Evolutionary conservation across 2,329 filamentous ascomycete species (phyloP).

Genomic region (Pseudopithomyces maydicus): DNA sequence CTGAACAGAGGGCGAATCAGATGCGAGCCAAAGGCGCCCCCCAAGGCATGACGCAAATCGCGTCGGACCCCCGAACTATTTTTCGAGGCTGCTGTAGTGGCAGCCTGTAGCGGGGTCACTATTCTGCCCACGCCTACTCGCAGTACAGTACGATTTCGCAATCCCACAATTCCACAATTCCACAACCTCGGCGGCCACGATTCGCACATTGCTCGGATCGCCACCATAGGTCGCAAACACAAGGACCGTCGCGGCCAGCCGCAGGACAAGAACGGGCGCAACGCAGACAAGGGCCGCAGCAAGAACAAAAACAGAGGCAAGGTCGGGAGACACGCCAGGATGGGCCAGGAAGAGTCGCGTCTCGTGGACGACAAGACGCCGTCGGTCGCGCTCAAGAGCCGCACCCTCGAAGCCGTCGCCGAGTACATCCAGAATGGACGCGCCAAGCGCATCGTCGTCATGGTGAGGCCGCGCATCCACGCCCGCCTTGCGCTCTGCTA

Average conservation of each 20-base stretch:
- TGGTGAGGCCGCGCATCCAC: conserved; percentile 56
- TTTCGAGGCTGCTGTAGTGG: neutral
- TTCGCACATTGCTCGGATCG: neutral
- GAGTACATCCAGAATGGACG: conserved; percentile 74
- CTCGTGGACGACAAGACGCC: conserved; percentile 69
- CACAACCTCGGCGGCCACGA: neutral
- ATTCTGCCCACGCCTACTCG: too few species aligned
- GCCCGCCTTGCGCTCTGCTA: neutral
- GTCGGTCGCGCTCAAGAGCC: conserved; percentile 68
- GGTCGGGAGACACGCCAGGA: conserved; percentile 55
- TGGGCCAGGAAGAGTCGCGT: conserved; percentile 85
- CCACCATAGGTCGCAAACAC: conserved; percentile 58
- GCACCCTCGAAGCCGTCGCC: conserved; percentile 77
- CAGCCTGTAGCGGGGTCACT: neutral
- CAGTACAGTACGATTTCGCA: too few species aligned
- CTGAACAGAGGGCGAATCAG: neutral
- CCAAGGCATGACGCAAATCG: neutral
- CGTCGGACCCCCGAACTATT: neutral
- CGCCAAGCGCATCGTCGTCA: conserved; percentile 76
- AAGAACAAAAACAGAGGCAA: conserved; percentile 15
- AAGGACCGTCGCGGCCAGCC: conserved; percentile 49
- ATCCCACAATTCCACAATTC: too few species aligned
- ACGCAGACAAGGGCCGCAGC: conserved; percentile 30
- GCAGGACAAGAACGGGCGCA: conserved; percentile 38
- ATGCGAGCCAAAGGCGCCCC: neutral